Evolutionary conservation across 2,329 filamentous ascomycete species (phyloP).

Genomic region (Sarocladium strictum): DNA sequence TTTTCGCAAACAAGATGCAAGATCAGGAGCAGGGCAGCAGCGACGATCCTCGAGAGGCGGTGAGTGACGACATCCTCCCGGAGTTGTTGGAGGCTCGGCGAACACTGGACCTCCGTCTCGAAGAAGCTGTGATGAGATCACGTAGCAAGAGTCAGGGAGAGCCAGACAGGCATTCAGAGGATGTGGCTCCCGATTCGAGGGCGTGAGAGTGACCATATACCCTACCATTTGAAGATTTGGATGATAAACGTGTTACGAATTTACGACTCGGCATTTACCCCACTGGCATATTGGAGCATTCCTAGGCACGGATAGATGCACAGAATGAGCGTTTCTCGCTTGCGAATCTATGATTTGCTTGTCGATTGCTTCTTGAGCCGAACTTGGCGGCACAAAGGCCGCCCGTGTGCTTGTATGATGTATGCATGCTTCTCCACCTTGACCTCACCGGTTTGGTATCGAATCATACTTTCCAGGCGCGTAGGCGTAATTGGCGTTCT

Average conservation of each 20-base stretch:
- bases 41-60: neutral
- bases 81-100: neutral
- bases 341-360: too few species aligned
- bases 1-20: neutral
- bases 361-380: too few species aligned
- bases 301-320: neutral
- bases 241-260: constrained; percentile 1
- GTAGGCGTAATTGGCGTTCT: constrained; percentile 7
- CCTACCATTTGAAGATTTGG: neutral
- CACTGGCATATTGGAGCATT: neutral
- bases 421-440: neutral
- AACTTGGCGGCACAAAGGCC: neutral
- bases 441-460: neutral
- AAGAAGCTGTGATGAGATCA: neutral
- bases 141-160: neutral
- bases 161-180: neutral
- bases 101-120: neutral
- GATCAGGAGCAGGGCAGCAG: constrained; percentile 5
- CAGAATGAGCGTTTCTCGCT: too few species aligned
- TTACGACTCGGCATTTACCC: neutral
- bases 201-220: neutral
- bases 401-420: neutral
- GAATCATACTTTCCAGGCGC: constrained; percentile 2
- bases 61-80: neutral
- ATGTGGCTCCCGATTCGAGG: neutral